phyloP scores from a whole-genome alignment of 208 protist species.

The Sergeia podlipaevii region DNA sequence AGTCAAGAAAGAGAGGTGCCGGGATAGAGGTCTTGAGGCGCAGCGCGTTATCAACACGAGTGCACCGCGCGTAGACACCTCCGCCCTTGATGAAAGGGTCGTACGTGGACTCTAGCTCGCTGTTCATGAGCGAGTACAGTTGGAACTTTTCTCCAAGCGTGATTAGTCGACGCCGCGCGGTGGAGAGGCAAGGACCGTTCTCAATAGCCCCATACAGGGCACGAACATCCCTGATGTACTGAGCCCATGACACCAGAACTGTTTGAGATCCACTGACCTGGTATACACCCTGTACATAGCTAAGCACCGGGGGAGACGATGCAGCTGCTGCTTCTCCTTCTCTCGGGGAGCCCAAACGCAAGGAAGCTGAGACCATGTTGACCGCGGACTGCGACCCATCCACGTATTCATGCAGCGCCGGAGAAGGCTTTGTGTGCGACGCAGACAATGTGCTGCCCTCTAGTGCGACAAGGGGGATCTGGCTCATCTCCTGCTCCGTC shows the following conservation, averaged over 20 bases:
- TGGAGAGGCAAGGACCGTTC: slow-evolving; percentile 82
- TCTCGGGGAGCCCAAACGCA: not conserved
- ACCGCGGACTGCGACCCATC: not conserved
- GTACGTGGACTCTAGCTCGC: slow-evolving; percentile 45
- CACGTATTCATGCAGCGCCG: no score
- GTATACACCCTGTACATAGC: slow-evolving; percentile 44
- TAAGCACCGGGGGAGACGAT: slow-evolving; percentile 4
- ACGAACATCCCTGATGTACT: slow-evolving; percentile 65
- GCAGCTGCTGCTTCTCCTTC: not conserved
- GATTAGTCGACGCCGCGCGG: slow-evolving; percentile 65
- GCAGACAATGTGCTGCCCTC: not conserved
- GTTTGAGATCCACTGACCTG: slow-evolving; percentile 58
- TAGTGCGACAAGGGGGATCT: slow-evolving; percentile 1
- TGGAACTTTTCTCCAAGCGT: slow-evolving; percentile 78
- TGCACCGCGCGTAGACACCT: slow-evolving; percentile 63
- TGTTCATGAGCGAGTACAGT: slow-evolving; percentile 80
- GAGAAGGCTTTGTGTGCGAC: no score
- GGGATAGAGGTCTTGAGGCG: slow-evolving; percentile 53
- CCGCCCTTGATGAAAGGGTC: slow-evolving; percentile 45
- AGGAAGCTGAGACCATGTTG: not conserved
- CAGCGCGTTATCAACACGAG: slow-evolving; percentile 72
- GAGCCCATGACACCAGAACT: slow-evolving; percentile 60
- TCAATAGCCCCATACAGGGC: slow-evolving; percentile 72
- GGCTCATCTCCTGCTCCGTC: slow-evolving; percentile 25
- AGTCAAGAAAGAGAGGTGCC: slow-evolving; percentile 69